These are phyloP conservation scores for Trichophyton rubrum DNA, from an alignment of 2,329 filamentous ascomycete genomes.

Conservation along the genomic window DNA sequence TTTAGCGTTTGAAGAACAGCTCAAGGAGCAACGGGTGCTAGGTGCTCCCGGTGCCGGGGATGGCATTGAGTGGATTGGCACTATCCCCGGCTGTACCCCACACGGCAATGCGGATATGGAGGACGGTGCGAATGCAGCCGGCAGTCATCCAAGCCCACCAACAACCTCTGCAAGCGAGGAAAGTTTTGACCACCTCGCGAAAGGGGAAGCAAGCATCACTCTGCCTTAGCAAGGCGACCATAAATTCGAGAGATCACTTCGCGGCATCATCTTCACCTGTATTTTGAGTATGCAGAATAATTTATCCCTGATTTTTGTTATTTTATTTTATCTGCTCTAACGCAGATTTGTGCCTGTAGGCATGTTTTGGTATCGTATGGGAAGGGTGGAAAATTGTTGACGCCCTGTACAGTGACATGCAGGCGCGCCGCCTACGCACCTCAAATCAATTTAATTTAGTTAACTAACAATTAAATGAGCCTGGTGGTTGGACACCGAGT, in stretches of 20 bases:
- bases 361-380: constrained; percentile 4
- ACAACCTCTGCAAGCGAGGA: constrained; percentile 35
- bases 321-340: neutral
- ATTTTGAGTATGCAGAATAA: neutral
- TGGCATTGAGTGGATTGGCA: constrained; percentile 32
- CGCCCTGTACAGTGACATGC: neutral
- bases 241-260: neutral
- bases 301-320: neutral
- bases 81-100: constrained; percentile 19
- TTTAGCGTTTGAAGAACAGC: constrained; percentile 31
- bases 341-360: neutral
- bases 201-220: constrained; percentile 33
- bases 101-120: constrained; percentile 5
- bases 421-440: neutral
- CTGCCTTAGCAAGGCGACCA: constrained; percentile 14
- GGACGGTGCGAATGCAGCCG: constrained; percentile 4
- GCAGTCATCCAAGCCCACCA: constrained; percentile 23
- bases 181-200: constrained; percentile 36
- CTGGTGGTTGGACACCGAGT: neutral
- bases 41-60: constrained; percentile 24
- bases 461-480: neutral
- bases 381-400: neutral
- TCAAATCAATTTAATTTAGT: neutral
- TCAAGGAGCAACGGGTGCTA: constrained; percentile 23
- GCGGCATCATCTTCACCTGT: neutral